Base-by-base conservation (phyloP, 345 rosid species). In the Salix brachista region DNA sequence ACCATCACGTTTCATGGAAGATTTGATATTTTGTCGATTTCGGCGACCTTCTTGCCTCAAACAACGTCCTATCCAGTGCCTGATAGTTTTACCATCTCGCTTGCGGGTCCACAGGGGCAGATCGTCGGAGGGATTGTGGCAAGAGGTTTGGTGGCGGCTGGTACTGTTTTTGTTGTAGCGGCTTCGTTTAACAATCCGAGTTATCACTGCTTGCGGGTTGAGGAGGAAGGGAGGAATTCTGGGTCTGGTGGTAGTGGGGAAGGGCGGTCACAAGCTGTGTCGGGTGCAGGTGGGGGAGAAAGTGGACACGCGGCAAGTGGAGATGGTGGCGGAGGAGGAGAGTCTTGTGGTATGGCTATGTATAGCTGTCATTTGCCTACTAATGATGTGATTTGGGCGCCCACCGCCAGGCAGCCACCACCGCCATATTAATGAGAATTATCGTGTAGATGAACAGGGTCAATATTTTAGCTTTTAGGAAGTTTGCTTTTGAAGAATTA, bases 21-120 rank as follows among this genome's bases (percentile, higher is more conserved):
- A 71, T 95, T 95, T 71, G 97, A 95, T 28, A 89, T 95, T 46
- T 89, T 93, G 32, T 95, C 99, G 0, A 81, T 95, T 81, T 92
- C 97, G 18, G 99, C 97, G 0, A 89, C 97, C 4, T 87, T 91
- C 65, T 77, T 93, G 56, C 88, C 96, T 30, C 93, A 78, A 23
- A 78, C 90, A 56, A 56, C 85, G 52, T 76, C 89, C 39, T 82
- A 78, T 28, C 87, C 80, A 5, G 79, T 88, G 0, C 91, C 97
- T 0, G 87, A 83, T 62, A 78, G 78, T 65, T 87, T 95, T 79
- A 84, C 89, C 2, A 89, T 95, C 48, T 92, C 97, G 0, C 84
- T 95, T 4, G 97, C 97, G 2, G 97, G 97, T 2, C 99, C 97
- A 2, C 99, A 90, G 75, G 97, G 99, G 13, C 99, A 95, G 86